Conservation (phyloP, 345 rosid genomes). For the Mangifera indica region DNA sequence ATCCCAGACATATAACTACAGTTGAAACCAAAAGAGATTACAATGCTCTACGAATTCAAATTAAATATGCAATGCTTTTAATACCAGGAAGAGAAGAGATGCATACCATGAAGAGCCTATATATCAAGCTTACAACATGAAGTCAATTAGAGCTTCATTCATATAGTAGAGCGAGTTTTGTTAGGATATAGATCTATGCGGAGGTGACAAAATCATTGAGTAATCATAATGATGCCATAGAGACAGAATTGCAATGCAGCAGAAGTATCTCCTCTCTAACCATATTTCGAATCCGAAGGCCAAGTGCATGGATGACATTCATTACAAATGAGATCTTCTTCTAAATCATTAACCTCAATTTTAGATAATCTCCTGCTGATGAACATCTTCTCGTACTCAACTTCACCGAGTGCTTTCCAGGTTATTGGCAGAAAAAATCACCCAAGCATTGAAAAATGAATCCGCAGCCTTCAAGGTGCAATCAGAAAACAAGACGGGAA, state of each 20-base stretch:
- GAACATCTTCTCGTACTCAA: slow-evolving; percentile 49
- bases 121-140: slow-evolving; percentile 46
- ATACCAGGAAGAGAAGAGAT: neutral
- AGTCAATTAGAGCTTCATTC: slow-evolving; percentile 43
- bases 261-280: slow-evolving; percentile 23
- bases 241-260: neutral
- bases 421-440: slow-evolving; percentile 51
- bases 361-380: slow-evolving; percentile 43
- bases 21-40: slow-evolving; percentile 9
- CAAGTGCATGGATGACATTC: slow-evolving; percentile 53
- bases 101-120: slow-evolving; percentile 57
- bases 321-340: slow-evolving; percentile 48
- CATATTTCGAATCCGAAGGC: slow-evolving; percentile 35
- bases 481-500: no score
- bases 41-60: neutral
- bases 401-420: slow-evolving; percentile 31
- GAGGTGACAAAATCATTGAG: neutral
- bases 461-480: no score
- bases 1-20: slow-evolving; percentile 60
- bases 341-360: slow-evolving; percentile 21
- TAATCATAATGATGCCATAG: neutral
- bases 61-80: neutral
- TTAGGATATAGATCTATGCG: slow-evolving; percentile 29
- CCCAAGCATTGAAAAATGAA: no score
- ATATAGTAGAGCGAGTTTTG: slow-evolving; percentile 39